Conservation (phyloP, 495 filamentous ascomycete species). For the Xylaria longipes region DNA sequence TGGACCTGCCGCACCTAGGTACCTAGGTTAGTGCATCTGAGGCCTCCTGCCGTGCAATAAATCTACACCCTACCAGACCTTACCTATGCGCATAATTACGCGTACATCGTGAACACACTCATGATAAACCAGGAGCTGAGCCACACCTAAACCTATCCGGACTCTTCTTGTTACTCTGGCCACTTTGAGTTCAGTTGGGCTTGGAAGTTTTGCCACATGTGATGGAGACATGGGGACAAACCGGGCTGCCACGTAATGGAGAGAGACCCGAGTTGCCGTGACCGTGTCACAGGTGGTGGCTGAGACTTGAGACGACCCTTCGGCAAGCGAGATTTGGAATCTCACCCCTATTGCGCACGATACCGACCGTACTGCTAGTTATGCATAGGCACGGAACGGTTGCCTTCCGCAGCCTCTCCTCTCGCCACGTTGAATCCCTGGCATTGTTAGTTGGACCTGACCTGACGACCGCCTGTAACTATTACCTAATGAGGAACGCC, state of each 20-base stretch:
- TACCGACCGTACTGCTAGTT: neutral
- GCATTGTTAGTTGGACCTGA: neutral
- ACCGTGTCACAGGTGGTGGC: constrained; percentile 22
- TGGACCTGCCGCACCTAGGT: neutral
- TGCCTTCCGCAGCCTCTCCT: neutral
- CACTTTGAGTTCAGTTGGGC: neutral
- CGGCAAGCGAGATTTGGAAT: constrained; percentile 10
- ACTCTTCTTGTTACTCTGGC: neutral
- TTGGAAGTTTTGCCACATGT: constrained; percentile 16
- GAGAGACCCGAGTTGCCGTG: neutral
- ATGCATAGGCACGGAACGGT: neutral
- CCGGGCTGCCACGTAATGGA: neutral
- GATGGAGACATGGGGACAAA: neutral
- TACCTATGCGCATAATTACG: no score
- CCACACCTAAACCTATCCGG: neutral
- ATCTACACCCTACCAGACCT: neutral
- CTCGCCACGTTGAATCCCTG: neutral
- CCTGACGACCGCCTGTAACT: neutral
- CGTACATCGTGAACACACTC: neutral
- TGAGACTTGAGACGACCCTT: neutral
- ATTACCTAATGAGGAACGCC: neutral
- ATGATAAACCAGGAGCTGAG: neutral
- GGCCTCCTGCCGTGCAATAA: constrained; percentile 14
- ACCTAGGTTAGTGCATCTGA: constrained; percentile 1
- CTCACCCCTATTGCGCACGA: neutral